Evolutionary conservation across 2,329 filamentous ascomycete genomes (phyloP).

Genomic region (Trichoderma harzianum): DNA sequence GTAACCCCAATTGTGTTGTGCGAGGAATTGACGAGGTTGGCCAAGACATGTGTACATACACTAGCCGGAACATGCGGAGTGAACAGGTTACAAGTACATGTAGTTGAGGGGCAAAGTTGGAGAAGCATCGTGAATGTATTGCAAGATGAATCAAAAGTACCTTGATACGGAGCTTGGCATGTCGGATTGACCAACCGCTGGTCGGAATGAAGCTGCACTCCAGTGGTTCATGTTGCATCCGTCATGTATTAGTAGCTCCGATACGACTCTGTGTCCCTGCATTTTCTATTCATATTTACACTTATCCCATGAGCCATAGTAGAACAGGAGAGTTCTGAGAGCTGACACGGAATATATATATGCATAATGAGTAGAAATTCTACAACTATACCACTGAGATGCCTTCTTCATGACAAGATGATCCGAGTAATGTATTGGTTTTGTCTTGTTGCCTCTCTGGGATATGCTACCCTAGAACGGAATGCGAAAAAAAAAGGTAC

Average conservation of each 20-base stretch:
- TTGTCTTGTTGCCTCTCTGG: neutral
- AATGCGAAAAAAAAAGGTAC: neutral
- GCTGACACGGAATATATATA: neutral
- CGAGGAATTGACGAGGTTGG: neutral
- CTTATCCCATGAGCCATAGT: neutral
- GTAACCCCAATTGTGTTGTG: too few species aligned
- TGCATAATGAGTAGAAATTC: neutral
- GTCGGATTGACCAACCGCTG: neutral
- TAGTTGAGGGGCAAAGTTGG: neutral
- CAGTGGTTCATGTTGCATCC: neutral
- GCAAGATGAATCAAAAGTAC: slow-evolving; percentile 3
- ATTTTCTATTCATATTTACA: neutral
- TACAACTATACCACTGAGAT: neutral
- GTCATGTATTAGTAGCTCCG: neutral
- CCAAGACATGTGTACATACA: neutral
- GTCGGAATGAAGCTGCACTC: neutral
- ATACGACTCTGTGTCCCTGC: neutral
- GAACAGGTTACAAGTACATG: neutral
- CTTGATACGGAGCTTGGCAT: neutral
- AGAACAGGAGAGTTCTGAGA: neutral
- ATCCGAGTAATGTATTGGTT: too few species aligned
- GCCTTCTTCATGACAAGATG: neutral
- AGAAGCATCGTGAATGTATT: neutral
- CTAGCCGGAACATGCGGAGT: neutral
- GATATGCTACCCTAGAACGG: neutral